Evolutionary conservation across 1,284 basidiomycete genomes (phyloP).

Genomic region (Malassezia sp.): DNA sequence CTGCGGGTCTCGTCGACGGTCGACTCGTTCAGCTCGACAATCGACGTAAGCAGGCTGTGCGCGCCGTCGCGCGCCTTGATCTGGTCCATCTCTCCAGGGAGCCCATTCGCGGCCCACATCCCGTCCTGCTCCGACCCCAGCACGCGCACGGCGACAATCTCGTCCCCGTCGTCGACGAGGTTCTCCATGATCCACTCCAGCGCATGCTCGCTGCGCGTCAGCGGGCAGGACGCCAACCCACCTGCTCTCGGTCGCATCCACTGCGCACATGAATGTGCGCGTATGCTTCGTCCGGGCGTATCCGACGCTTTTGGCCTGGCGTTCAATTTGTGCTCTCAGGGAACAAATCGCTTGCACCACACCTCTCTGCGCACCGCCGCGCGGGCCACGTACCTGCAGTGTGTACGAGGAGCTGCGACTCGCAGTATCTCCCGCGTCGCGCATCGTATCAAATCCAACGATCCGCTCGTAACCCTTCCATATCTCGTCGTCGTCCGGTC

Average conservation of each 20-base stretch:
- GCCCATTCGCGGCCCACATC: conserved; percentile 44
- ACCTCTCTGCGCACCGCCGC: not conserved
- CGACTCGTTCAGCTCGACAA: conserved; percentile 70
- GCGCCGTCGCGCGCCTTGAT: conserved; percentile 78
- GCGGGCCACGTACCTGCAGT: too few relatives aligned
- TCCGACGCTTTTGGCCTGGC: conserved; percentile 68
- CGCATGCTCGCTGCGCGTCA: conserved; percentile 26
- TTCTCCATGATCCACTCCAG: conserved; percentile 56
- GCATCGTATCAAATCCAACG: conserved; percentile 46
- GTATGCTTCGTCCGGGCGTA: conserved; percentile 69
- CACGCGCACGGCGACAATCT: conserved; percentile 80
- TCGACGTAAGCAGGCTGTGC: conserved; percentile 63
- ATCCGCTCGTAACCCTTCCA: conserved; percentile 34
- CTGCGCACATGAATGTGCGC: conserved; percentile 78
- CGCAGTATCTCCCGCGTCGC: conserved; percentile 39
- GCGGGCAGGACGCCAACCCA: not conserved
- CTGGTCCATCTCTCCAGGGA: conserved; percentile 50
- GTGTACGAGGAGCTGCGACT: conserved; percentile 38
- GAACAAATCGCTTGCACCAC: too few relatives aligned
- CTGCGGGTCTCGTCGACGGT: conserved; percentile 59
- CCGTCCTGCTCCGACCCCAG: conserved; percentile 69
- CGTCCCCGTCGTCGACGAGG: conserved; percentile 82
- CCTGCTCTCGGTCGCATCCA: conserved; percentile 58
- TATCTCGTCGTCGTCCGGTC: not conserved
- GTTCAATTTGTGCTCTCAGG: conserved; percentile 56